phyloP scores from a whole-genome alignment of 2,329 filamentous ascomycete genomes.

The Pezicula neosporulosa region DNA sequence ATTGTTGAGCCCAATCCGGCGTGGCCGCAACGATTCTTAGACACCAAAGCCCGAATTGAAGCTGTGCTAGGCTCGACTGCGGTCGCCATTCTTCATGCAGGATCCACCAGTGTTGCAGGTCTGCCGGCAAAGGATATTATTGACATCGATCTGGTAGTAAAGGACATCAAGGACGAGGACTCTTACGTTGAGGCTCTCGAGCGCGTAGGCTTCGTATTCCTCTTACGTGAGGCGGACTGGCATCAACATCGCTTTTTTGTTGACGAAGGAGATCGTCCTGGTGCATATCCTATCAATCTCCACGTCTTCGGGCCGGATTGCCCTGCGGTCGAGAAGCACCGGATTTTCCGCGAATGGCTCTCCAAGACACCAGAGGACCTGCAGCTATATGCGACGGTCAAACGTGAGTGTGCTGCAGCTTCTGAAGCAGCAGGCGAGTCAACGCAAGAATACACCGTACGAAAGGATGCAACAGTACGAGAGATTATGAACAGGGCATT shows the following conservation, averaged over 20 bases:
- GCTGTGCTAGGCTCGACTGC: conserved; percentile 31
- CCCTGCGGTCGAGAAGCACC: conserved; percentile 39
- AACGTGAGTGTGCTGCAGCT: conserved; percentile 32
- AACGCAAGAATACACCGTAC: conserved; percentile 35
- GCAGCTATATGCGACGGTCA: conserved; percentile 35
- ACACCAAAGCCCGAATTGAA: conserved; percentile 30
- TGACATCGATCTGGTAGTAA: conserved; percentile 45
- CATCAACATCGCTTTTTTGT: conserved; percentile 45
- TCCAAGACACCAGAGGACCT: conserved; percentile 32
- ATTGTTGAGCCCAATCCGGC: conserved; percentile 34
- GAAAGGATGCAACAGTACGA: conserved; percentile 37
- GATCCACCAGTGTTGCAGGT: conserved; percentile 45
- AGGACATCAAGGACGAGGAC: conserved; percentile 35
- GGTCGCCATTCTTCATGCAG: conserved; percentile 37
- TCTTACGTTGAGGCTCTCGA: conserved; percentile 41
- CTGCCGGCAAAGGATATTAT: conserved; percentile 49
- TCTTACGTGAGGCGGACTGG: conserved; percentile 43
- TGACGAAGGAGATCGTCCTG: conserved; percentile 5
- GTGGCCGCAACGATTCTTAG: conserved; percentile 33
- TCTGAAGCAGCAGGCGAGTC: conserved; percentile 28
- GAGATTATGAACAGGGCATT: conserved; percentile 36
- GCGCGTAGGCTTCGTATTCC: conserved; percentile 40
- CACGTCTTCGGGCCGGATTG: conserved; percentile 44
- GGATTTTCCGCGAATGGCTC: conserved; percentile 43
- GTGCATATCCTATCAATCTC: conserved; percentile 37